Evolutionary conservation across 2,329 filamentous ascomycete genomes (phyloP), one percentile per base, ranked within the genome.

Genomic region (Thyridium curvatum): DNA sequence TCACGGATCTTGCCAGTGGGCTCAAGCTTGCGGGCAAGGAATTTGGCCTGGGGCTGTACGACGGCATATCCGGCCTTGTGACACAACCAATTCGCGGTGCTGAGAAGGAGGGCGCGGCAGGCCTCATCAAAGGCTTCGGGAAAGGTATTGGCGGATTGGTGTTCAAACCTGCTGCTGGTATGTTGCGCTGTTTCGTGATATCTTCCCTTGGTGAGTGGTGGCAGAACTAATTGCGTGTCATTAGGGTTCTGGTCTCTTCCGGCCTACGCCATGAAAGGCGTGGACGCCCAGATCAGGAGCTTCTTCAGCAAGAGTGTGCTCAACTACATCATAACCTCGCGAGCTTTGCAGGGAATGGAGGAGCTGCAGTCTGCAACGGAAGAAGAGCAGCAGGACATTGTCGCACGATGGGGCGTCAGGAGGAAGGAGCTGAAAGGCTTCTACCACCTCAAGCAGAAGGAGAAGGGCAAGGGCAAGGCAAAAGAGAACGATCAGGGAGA

Each of bases 91-190:
- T 82, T 3, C 74, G 74, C 43, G 87, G 58, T 2, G 65, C 66
- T 0, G 58, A 63, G 37, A 66, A 64, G 35, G 64, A 65, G 30
- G 65, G 66, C 2, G 56, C 61, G 2, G 49, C 45, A 2, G 88
- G 89, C 1, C 68, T 89, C 12, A 52, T 87, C 17, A 90, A 88
- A 56, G 86, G 86, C 0, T 69, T 94, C 35, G 87, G 83, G 3
- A 91, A 86, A 54, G 89, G 87, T 1, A 74, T 94, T 34, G 86
- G 85, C 8, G 90, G 90, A 1, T 58, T 94, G 2, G 69, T 93
- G 2, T 64, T 93, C 15, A 94, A 94, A 55, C 85, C 88, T n/a
- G 77, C 82, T 41, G 86, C 86, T 42, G 87, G 80, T 80, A 60
- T 61, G 73, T 60, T 39, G 14, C 32, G 18, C 13, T 33, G n/a